Evolutionary conservation across 306 rosid species (phyloP), one percentile per base, ranked within the genome.

Genomic region (Leucaena leucocephala): DNA sequence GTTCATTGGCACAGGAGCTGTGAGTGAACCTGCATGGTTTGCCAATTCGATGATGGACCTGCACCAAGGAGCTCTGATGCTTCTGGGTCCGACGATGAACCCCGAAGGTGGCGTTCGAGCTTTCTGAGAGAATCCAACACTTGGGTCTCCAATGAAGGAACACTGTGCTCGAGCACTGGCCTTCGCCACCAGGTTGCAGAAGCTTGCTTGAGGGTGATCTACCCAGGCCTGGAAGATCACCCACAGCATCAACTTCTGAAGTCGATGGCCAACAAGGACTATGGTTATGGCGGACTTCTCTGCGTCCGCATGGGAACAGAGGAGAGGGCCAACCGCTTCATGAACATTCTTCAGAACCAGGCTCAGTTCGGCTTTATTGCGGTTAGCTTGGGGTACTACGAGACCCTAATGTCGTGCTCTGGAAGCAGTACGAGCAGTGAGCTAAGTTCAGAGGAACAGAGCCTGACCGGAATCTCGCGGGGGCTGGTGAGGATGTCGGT

Each of bases 351-450:
- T 65, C 98, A 95, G 44, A 95, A 95, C 81, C 74, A 82, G 66
- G 81, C 86, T 0, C 97, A 91, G 48, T 95, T 95, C 35, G 98
- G 98, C 4, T 83, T 91, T 86, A 91, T 95, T 91, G 99, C 98
- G 0, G 98, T 95, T 40, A 93, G 98, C 78, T 48, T 95, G 65
- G 98, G 99, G 2, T 95, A 90, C 75, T 95, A 91, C 9, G 99
- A 95, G 81, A 95, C 99, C 16, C 96, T 95, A 1, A 93, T 95
- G 97, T 95, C 97, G 0, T 90, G 96, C 69, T 95, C 99, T 1
- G 96, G 99, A 0, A 93, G 94, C 15, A 95, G 98, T 82, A 95
- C 99, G 0, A 95, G 99, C 59, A 95, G 98, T 52, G 97, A 93
- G 83, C 2, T 95, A 81, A 91, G 4, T 38, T 6, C 66, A 0